Conservation (phyloP, 331 rosid species). For the Ulmus americana region DNA sequence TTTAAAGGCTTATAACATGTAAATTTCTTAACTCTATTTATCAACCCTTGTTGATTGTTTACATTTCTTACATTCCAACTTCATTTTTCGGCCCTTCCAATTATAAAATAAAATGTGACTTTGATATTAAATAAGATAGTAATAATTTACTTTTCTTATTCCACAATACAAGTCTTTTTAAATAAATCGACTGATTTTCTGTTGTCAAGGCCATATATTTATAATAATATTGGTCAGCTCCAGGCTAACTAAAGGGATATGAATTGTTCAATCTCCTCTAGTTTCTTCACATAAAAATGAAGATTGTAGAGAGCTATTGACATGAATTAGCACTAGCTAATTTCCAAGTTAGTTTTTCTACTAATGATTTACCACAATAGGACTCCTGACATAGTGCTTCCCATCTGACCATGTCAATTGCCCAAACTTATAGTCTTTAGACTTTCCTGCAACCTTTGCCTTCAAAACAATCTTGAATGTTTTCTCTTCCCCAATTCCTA, state of each 20-base stretch:
- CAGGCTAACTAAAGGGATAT: no score
- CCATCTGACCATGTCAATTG: slow-evolving; percentile 38
- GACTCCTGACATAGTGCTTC: slow-evolving; percentile 35
- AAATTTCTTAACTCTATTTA: slow-evolving; percentile 6
- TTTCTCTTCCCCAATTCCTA: slow-evolving; percentile 37
- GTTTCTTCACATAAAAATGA: no score
- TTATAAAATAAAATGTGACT: neutral
- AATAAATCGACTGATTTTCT: no score
- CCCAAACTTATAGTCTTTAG: slow-evolving; percentile 30
- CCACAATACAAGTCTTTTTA: no score
- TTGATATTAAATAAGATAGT: neutral
- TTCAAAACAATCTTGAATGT: slow-evolving; percentile 30
- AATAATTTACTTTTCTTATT: no score
- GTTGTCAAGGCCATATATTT: no score
- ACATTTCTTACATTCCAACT: neutral
- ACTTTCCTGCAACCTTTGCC: neutral
- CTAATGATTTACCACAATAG: slow-evolving; percentile 21
- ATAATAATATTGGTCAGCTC: no score
- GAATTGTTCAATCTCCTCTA: no score
- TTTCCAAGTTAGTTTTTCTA: neutral
- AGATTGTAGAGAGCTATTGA: no score
- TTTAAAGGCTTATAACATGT: slow-evolving; percentile 12
- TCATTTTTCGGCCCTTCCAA: slow-evolving; percentile 5
- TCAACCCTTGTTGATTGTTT: neutral
- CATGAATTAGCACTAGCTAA: no score